phyloP scores from a whole-genome alignment of 2,329 filamentous ascomycete species.

The Beauveria sp. region DNA sequence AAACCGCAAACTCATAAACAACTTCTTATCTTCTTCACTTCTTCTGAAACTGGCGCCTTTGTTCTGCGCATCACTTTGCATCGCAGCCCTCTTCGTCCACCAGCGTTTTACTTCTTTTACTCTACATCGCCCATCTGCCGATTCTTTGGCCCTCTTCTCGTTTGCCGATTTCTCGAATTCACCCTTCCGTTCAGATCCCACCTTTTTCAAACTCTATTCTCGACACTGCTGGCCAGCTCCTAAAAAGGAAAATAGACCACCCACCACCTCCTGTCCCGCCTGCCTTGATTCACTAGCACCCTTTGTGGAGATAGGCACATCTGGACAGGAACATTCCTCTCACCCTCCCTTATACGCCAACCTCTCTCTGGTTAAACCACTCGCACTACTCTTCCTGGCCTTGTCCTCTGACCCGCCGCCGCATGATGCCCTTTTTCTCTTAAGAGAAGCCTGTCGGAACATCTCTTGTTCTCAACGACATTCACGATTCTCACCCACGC shows the following conservation, averaged over 20 bases:
- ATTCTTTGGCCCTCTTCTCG: neutral
- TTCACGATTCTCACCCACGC: neutral
- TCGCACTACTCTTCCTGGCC: neutral
- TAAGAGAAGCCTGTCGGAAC: neutral
- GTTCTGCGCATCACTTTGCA: neutral
- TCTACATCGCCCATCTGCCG: neutral
- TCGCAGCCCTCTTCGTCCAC: neutral
- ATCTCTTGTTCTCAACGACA: neutral
- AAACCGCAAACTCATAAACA: neutral
- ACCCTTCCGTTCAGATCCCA: neutral
- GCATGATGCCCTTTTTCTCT: slow-evolving; percentile 5
- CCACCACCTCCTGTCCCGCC: slow-evolving; percentile 2
- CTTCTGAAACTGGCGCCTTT: neutral
- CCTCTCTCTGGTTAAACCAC: neutral
- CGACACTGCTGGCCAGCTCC: neutral
- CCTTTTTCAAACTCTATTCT: neutral
- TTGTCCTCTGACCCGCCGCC: neutral
- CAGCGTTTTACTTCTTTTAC: neutral
- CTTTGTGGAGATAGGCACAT: slow-evolving; percentile 8
- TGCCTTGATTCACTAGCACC: slow-evolving; percentile 15
- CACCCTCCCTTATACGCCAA: neutral
- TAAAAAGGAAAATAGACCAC: slow-evolving; percentile 5
- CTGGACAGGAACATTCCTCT: slow-evolving; percentile 2
- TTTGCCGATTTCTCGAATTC: neutral
- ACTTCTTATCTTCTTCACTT: neutral